Conservation (phyloP, 208 protist species). For the Tritrichomonas musculus region DNA sequence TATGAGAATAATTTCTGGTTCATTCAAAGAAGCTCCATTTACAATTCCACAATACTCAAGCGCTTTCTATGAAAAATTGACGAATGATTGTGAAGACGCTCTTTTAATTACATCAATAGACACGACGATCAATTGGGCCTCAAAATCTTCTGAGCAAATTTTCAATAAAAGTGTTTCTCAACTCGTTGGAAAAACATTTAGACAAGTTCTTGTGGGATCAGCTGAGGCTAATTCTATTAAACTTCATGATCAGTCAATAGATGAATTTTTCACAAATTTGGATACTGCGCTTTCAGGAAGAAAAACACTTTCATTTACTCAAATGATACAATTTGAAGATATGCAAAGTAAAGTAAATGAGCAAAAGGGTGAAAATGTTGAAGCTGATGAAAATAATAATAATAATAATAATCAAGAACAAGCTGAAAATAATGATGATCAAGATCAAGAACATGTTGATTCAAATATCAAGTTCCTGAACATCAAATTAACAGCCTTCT, state of each 20-base stretch:
- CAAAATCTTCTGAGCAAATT: not conserved
- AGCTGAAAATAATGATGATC: too few relatives aligned
- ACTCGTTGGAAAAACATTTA: not conserved
- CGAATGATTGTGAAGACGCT: not conserved
- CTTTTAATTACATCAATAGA: not conserved
- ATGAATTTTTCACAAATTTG: too few relatives aligned
- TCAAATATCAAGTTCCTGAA: not conserved
- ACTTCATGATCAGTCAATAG: too few relatives aligned
- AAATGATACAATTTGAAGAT: not conserved
- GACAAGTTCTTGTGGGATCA: not conserved
- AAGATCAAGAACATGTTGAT: too few relatives aligned
- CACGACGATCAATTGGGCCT: not conserved
- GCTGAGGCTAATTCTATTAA: not conserved
- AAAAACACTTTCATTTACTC: not conserved
- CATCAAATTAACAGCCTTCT: not conserved
- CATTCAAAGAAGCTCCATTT: not conserved
- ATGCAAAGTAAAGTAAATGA: too few relatives aligned
- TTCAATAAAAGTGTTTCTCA: not conserved
- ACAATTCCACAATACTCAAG: not conserved
- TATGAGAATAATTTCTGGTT: not conserved
- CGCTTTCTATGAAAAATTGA: not conserved
- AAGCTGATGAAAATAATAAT: too few relatives aligned
- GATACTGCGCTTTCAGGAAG: not conserved
- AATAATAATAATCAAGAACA: too few relatives aligned
- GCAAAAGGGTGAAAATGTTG: too few relatives aligned